Evolutionary conservation across 768 basidiomycete species (phyloP).

Genomic region (Crucibulum laeve): DNA sequence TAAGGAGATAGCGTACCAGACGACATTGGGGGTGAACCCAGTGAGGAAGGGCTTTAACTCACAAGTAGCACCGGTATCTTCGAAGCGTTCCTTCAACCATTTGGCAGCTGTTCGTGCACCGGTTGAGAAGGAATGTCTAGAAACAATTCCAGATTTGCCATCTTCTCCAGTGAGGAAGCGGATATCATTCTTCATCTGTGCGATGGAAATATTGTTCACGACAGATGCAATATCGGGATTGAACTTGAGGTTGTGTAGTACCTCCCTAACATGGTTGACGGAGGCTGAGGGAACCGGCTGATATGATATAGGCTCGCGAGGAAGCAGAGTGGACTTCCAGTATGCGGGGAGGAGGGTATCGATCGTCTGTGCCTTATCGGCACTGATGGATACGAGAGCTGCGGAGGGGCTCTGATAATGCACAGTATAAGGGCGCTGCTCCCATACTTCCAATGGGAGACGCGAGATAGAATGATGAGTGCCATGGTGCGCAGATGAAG

Average conservation of each 20-base stretch:
- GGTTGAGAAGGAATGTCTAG: slow-evolving; percentile 76
- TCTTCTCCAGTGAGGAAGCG: slow-evolving; percentile 86
- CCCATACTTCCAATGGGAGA: not conserved
- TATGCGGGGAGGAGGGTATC: slow-evolving; percentile 65
- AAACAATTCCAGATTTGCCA: slow-evolving; percentile 62
- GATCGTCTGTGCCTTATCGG: slow-evolving; percentile 36
- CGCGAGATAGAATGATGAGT: too few relatives aligned
- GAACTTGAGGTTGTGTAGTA: slow-evolving; percentile 61
- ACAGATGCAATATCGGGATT: slow-evolving; percentile 64
- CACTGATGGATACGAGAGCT: slow-evolving; percentile 46
- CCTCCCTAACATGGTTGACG: slow-evolving; percentile 47
- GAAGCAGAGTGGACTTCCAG: slow-evolving; percentile 68
- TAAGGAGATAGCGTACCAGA: slow-evolving; percentile 52
- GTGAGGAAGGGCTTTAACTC: slow-evolving; percentile 57
- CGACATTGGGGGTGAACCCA: slow-evolving; percentile 84
- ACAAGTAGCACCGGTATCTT: slow-evolving; percentile 74
- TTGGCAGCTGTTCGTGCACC: slow-evolving; percentile 63
- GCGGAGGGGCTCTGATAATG: slow-evolving; percentile 38
- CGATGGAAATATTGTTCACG: slow-evolving; percentile 63
- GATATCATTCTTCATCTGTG: slow-evolving; percentile 66
- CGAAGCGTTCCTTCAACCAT: slow-evolving; percentile 73
- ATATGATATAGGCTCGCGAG: slow-evolving; percentile 40
- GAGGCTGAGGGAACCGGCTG: slow-evolving; percentile 55
- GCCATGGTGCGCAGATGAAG: too few relatives aligned
- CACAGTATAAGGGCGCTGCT: slow-evolving; percentile 22